These are phyloP conservation scores for Lumnitzera racemosa DNA, from an alignment of 345 rosid genomes.

Conservation along the genomic window DNA sequence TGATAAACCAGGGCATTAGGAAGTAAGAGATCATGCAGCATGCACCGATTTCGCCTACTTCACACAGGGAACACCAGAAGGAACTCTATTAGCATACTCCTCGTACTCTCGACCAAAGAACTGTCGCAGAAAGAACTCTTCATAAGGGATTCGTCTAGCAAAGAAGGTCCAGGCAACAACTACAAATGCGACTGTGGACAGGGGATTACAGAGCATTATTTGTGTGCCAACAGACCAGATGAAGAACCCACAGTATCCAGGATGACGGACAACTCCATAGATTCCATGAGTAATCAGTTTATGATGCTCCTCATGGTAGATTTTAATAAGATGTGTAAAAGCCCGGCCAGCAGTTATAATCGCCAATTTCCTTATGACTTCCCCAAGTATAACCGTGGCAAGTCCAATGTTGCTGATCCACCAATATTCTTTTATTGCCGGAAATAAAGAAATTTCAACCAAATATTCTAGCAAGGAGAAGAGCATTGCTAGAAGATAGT, in stretches of 20 bases:
- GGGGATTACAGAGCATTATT: conserved; percentile 39
- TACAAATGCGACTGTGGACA: conserved; percentile 29
- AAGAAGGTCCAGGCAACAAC: conserved; percentile 27
- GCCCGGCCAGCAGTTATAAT: conserved; percentile 35
- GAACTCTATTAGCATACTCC: conserved; percentile 12
- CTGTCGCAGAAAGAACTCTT: conserved; percentile 15
- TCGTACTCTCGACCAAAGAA: conserved; percentile 9
- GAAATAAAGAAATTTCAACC: conserved; percentile 27
- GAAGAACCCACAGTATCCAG: conserved; percentile 35
- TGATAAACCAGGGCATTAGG: no score
- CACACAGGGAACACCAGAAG: conserved; percentile 18
- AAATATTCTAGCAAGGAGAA: conserved; percentile 30
- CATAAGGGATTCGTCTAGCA: conserved; percentile 11
- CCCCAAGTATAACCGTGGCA: conserved; percentile 26
- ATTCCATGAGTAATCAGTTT: conserved; percentile 30
- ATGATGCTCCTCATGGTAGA: conserved; percentile 29
- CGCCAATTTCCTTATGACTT: conserved; percentile 29
- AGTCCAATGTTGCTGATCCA: conserved; percentile 34
- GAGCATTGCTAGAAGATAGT: conserved; percentile 30
- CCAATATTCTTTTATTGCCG: conserved; percentile 34
- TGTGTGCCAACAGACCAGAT: conserved; percentile 42
- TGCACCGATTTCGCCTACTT: conserved; percentile 1
- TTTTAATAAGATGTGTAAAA: conserved; percentile 35
- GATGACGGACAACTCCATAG: conserved; percentile 32
- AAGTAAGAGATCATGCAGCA: no score